phyloP scores from a whole-genome alignment of 1,139 yeast species.

The Pichia sp. region DNA sequence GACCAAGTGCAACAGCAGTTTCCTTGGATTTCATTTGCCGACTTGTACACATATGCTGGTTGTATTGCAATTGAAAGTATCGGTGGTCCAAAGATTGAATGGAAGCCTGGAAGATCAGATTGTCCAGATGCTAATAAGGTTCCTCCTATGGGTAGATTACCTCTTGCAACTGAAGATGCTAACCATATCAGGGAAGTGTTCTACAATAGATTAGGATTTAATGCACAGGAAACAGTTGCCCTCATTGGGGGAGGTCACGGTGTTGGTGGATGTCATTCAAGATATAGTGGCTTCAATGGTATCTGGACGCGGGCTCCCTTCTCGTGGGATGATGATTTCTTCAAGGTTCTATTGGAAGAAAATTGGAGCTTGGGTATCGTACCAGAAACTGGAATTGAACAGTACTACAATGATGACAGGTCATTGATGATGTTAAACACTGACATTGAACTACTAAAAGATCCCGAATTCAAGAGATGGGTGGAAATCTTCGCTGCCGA shows the following conservation, averaged over 20 bases:
- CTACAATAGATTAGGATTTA: conserved; percentile 50
- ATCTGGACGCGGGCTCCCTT: conserved; percentile 35
- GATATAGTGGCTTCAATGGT: conserved; percentile 41
- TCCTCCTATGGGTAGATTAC: conserved; percentile 58
- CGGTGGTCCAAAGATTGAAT: conserved; percentile 53
- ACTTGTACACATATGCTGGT: conserved; percentile 62
- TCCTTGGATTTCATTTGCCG: conserved; percentile 58
- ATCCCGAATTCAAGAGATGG: conserved; percentile 55
- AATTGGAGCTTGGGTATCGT: conserved; percentile 31
- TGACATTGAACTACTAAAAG: conserved; percentile 68
- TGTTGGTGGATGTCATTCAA: conserved; percentile 56
- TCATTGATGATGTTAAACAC: conserved; percentile 83
- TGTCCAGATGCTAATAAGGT: conserved; percentile 43
- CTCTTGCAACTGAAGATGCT: conserved; percentile 47
- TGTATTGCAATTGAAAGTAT: conserved; percentile 51
- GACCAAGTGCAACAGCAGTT: conserved; percentile 51
- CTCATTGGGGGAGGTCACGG: conserved; percentile 57
- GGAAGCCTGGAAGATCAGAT: conserved; percentile 61
- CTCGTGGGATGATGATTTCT: conserved; percentile 34
- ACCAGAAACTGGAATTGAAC: conserved; percentile 36
- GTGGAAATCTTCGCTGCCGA: conserved; percentile 69
- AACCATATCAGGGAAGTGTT: conserved; percentile 50
- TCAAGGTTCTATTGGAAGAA: conserved; percentile 28
- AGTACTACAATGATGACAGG: conserved; percentile 32
- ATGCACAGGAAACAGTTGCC: conserved; percentile 57